Conservation (phyloP, 148 eudicot species). For the Arbutus unedo region DNA sequence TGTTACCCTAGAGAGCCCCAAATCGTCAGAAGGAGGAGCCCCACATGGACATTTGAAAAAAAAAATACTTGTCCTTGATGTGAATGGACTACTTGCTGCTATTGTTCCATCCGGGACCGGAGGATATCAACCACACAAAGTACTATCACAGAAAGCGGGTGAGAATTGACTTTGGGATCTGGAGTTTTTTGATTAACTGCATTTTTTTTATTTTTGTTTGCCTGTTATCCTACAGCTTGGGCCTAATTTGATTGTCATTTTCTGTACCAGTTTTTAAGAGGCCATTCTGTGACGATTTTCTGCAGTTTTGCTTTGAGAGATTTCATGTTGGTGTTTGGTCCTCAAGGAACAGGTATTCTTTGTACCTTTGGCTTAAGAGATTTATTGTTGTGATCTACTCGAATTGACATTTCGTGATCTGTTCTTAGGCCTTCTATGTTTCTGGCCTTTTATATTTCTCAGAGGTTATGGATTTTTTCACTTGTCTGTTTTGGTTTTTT, state of each 20-base stretch:
- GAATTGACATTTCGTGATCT: not conserved
- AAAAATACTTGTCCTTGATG: slow-evolving; percentile 82
- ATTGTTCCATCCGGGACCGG: slow-evolving; percentile 32
- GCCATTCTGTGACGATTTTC: slow-evolving; percentile 73
- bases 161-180: not conserved
- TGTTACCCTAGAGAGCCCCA: slow-evolving; percentile 9
- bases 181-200: not conserved
- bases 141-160: slow-evolving; percentile 62
- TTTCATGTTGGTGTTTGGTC: slow-evolving; percentile 85
- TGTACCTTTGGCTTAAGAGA: slow-evolving; percentile 8
- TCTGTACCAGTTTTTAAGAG: slow-evolving; percentile 66
- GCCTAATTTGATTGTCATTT: slow-evolving; percentile 20
- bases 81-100: slow-evolving; percentile 82
- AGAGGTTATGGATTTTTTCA: not conserved
- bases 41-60: slow-evolving; percentile 17
- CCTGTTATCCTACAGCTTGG: not conserved
- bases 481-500: not conserved
- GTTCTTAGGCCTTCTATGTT: not conserved
- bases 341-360: slow-evolving; percentile 61
- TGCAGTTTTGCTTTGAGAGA: slow-evolving; percentile 71
- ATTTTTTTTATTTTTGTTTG: not conserved
- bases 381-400: not conserved
- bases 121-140: slow-evolving; percentile 31
- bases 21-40: slow-evolving; percentile 9
- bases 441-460: not conserved